Conservation (phyloP, 768 basidiomycete genomes). For the Mycena filopes region DNA sequence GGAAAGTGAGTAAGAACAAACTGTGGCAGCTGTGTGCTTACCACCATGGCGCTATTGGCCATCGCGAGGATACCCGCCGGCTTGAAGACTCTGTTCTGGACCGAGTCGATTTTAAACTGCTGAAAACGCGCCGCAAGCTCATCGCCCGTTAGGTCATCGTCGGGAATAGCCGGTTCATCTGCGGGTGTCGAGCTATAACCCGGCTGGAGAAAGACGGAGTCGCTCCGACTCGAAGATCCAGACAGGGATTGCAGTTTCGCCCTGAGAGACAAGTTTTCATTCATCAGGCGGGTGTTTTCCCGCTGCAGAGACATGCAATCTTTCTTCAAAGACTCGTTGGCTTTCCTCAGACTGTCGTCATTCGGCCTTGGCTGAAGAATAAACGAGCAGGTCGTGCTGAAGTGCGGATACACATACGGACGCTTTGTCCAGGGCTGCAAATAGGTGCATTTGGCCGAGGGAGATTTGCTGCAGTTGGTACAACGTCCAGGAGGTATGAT, state of each 20-base stretch:
- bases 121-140: constrained; percentile 21
- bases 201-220: background rate
- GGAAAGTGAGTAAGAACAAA: background rate
- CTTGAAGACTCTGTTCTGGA: constrained; percentile 5
- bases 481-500: constrained; percentile 7
- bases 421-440: constrained; percentile 17
- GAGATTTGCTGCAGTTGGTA: constrained; percentile 19
- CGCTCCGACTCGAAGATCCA: constrained; percentile 6
- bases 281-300: constrained; percentile 51
- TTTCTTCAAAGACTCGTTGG: too few relatives aligned
- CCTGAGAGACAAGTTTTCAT: constrained; percentile 55
- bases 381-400: constrained; percentile 37
- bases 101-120: background rate
- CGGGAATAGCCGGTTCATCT: background rate
- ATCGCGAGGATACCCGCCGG: constrained; percentile 24
- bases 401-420: constrained; percentile 6
- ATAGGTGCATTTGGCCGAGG: constrained; percentile 22
- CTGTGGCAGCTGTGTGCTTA: background rate
- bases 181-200: background rate
- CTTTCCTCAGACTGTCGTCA: constrained; percentile 37
- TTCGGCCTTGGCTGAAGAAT: constrained; percentile 40
- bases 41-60: constrained; percentile 20
- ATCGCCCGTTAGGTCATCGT: background rate
- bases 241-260: constrained; percentile 41
- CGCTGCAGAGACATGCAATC: too few relatives aligned